Conservation (phyloP, 306 rosid genomes). For the Gynostemma pentaphyllum region DNA sequence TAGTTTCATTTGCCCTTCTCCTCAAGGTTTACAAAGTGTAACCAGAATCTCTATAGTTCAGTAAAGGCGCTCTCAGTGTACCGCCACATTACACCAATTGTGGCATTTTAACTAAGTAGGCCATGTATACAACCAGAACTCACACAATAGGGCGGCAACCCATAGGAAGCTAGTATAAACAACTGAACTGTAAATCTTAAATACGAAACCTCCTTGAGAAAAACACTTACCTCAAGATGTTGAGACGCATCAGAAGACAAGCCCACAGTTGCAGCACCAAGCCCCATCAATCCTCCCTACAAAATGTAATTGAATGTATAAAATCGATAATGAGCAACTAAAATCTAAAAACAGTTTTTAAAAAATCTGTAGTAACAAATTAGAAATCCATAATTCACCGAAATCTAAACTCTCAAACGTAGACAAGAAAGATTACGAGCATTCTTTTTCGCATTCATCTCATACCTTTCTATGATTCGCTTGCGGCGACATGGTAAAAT, state of each 20-base stretch:
- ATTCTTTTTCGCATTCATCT: too few species aligned
- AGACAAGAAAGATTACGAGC: too few species aligned
- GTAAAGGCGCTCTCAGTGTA: too few species aligned
- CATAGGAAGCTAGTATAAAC: not conserved
- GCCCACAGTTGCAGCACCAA: conserved; percentile 99
- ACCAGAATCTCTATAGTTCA: too few species aligned
- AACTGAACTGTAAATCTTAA: not conserved
- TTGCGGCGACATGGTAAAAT: conserved; percentile 66
- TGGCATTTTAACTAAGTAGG: not conserved
- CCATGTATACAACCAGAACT: not conserved
- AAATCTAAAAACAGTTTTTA: not conserved
- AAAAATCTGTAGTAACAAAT: not conserved
- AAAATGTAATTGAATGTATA: not conserved
- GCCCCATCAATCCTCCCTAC: conserved; percentile 97
- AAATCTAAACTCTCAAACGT: not conserved
- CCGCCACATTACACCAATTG: too few species aligned
- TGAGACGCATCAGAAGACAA: conserved; percentile 82
- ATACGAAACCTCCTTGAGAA: not conserved
- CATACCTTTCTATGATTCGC: conserved; percentile 91
- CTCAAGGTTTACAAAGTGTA: not conserved
- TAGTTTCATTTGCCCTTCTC: not conserved
- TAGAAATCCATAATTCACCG: not conserved
- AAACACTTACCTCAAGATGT: conserved; percentile 77
- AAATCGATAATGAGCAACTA: too few species aligned
- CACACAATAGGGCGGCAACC: not conserved